A percentile compares a stretch with the other conserved stretches of the same genome.
phyloP scores from a whole-genome alignment of 2,329 filamentous ascomycete genomes.

The Neurospora crassa region DNA sequence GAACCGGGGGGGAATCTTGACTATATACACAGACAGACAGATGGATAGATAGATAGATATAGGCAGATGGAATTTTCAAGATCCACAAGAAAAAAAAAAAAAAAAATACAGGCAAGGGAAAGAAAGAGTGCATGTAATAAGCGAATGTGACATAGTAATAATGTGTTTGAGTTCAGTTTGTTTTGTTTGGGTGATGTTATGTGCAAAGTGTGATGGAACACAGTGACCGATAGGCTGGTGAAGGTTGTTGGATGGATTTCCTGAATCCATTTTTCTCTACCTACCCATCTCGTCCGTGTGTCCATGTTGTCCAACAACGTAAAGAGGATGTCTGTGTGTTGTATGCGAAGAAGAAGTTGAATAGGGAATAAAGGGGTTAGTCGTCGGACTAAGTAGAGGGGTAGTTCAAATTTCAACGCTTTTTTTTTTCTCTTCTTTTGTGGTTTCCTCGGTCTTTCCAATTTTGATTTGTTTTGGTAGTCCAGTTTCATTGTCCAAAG shows the following conservation, averaged over 20 bases:
- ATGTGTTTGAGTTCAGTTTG: not conserved
- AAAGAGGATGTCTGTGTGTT: not conserved
- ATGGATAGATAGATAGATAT: not conserved
- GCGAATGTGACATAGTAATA: not conserved
- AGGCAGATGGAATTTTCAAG: not conserved
- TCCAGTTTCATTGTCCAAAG: conserved; percentile 9
- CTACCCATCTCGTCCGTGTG: not conserved
- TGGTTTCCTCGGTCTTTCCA: not conserved
- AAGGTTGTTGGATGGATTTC: not conserved
- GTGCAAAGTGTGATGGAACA: not conserved
- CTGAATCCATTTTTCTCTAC: not conserved
- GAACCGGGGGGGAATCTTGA: not conserved
- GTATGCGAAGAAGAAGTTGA: not conserved
- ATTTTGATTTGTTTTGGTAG: not conserved
- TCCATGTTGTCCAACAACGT: not conserved
- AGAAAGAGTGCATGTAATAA: not conserved
- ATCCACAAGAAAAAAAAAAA: not conserved
- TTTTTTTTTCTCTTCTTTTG: not conserved
- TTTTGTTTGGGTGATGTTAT: not conserved
- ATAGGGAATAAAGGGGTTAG: not conserved
- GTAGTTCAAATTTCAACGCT: not conserved
- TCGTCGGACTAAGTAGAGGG: not conserved
- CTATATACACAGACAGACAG: not conserved
- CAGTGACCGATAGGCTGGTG: not conserved
- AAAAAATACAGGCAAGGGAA: not conserved